These are phyloP conservation scores for Elsinoe perseae DNA, from an alignment of 2,329 filamentous ascomycete species.

Conservation along the genomic window DNA sequence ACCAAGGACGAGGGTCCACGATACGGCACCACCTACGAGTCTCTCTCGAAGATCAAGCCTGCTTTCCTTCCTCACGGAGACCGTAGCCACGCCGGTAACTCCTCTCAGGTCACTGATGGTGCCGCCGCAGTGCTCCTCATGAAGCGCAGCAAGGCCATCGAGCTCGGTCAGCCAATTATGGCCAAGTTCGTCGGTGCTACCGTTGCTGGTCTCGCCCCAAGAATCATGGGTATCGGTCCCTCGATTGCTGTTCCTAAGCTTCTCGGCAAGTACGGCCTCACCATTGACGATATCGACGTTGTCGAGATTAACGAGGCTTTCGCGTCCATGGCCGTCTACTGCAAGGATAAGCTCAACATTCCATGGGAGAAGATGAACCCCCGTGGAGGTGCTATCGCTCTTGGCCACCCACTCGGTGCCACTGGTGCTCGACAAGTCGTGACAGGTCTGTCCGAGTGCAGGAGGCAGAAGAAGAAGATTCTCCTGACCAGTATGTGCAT, in stretches of 20 bases:
- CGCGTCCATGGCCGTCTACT: conserved; percentile 96
- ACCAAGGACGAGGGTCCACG: conserved; percentile 85
- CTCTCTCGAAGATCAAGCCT: conserved; percentile 72
- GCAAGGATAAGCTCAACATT: conserved; percentile 54
- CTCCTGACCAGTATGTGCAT: conserved; percentile 87
- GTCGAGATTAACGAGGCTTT: conserved; percentile 97
- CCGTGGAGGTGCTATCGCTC: conserved; percentile 71
- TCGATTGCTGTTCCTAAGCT: conserved; percentile 70
- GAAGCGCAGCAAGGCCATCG: conserved; percentile 83
- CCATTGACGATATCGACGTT: conserved; percentile 75
- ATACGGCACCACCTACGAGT: conserved; percentile 78
- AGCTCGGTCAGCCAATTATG: conserved; percentile 81
- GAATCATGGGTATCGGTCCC: conserved; percentile 94
- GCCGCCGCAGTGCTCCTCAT: conserved; percentile 84
- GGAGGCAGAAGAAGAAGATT: conserved; percentile 81
- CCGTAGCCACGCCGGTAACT: conserved; percentile 84
- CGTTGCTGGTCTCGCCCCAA: conserved; percentile 78
- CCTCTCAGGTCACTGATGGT: conserved; percentile 90
- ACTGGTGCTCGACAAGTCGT: conserved; percentile 78
- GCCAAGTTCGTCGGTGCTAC: conserved; percentile 93
- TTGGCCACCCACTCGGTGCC: conserved; percentile 73
- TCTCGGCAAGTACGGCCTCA: conserved; percentile 67
- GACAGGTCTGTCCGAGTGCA: conserved; percentile 77
- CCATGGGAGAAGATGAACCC: conserved; percentile 73
- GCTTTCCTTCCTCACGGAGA: conserved; percentile 89